Base-by-base conservation (phyloP, 2,329 filamentous ascomycete species). In the Cordyceps javanica region DNA sequence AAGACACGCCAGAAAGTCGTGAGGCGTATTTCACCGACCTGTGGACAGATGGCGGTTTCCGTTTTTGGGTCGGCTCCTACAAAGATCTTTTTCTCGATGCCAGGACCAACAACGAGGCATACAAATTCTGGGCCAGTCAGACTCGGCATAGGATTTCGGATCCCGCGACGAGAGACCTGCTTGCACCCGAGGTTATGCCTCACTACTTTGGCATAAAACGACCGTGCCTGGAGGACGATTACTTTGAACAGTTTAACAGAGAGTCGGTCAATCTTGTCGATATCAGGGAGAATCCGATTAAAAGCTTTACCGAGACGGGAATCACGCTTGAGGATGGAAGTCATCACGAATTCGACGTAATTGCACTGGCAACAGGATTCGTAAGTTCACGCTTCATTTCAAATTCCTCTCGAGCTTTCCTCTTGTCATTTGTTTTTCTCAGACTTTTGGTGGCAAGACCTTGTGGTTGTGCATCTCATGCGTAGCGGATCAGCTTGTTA, bases 121-220 rank as follows among this genome's bases (percentile, higher is more conserved):
- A 81, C 60, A 68, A 77, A 2, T 82, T 80, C 64, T 82, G 79
- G 75, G 69, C 67, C 1, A 69, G 67, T 28, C 79, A 78, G 61
- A 72, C 72, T 0, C 67, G 75, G 1, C 66, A 66, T 8, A 70
- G 79, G 1, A 70, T 82, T 55, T 69, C 69, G 2, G 73, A 82
- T 60, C 73, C 75, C 1, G 65, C 65, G 9, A 75, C 76, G 52
- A 64, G 68, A 11, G 73, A 77, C 11, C 63, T 79, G 5, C 67
- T 83, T 5, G 78, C 76, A 0, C 81, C 81, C 0, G 60, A 68
- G 21, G 66, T 75, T 34, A 73, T 72, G 39, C 75, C 73, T 3
- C 75, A 80, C 45, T 69, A 71, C 2, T 80, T 77, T 60, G 78
- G 74, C 3, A 72, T 70, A 7, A 82, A 79, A 62, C 70, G 78